Conservation (phyloP, 306 rosid genomes). For the Inga oerstediana region DNA sequence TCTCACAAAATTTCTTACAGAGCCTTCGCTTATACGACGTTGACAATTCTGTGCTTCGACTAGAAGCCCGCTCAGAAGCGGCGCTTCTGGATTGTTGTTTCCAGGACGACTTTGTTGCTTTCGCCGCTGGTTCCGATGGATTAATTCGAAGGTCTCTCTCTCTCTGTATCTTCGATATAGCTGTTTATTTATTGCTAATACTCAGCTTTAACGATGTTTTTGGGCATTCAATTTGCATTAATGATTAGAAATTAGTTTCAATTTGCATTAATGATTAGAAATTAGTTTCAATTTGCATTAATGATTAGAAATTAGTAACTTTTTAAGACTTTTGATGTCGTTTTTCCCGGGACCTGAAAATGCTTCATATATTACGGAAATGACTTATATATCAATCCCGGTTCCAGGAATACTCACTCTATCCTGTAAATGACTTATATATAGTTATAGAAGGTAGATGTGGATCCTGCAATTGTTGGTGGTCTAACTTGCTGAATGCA, state of each 20-base stretch:
- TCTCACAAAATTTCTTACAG: constrained; percentile 39
- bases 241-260: neutral
- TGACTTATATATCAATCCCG: neutral
- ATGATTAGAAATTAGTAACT: neutral
- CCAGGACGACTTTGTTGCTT: constrained; percentile 58
- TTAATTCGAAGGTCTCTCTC: constrained; percentile 57
- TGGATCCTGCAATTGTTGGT: neutral
- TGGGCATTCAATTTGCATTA: neutral
- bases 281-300: neutral
- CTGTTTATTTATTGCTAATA: neutral
- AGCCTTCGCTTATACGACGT: constrained; percentile 71
- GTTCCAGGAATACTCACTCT: neutral
- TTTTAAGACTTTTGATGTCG: neutral
- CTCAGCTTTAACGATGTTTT: neutral
- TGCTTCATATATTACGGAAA: neutral
- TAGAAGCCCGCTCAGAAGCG: constrained; percentile 57
- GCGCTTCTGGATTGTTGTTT: constrained; percentile 83
- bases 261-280: neutral
- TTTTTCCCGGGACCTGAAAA: neutral
- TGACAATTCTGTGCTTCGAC: constrained; percentile 49
- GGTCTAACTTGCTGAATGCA: neutral
- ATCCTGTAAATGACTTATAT: neutral
- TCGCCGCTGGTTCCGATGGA: constrained; percentile 69
- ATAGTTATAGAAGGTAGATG: neutral
- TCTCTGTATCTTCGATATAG: neutral